These are phyloP conservation scores for Stenogyne calaminthoides DNA, from an alignment of 305 asterid genomes.

Conservation along the genomic window DNA sequence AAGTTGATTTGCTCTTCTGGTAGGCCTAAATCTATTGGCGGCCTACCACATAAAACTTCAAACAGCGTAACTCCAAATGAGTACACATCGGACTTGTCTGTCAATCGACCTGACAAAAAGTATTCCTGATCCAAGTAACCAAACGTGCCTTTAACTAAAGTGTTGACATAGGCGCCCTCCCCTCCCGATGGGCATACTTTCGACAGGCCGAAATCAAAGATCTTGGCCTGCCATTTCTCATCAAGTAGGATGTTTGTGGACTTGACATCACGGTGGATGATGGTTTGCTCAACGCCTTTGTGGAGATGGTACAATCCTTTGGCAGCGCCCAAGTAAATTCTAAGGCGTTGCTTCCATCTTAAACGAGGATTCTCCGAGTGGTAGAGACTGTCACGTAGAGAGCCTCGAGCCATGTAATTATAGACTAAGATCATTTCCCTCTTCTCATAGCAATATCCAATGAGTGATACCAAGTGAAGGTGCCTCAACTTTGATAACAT, in stretches of 20 bases:
- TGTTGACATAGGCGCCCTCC: too few relatives aligned
- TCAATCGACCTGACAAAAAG: not conserved
- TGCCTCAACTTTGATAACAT: constrained; percentile 55
- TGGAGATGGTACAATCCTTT: constrained; percentile 20
- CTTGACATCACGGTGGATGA: constrained; percentile 10
- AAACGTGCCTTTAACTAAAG: not conserved
- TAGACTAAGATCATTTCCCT: constrained; percentile 67
- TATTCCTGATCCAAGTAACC: not conserved
- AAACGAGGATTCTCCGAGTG: constrained; percentile 28
- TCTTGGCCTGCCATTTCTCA: not conserved
- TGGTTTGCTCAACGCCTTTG: not conserved
- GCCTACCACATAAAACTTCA: too few relatives aligned
- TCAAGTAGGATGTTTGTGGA: not conserved
- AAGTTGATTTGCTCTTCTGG: too few relatives aligned
- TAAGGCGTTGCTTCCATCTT: constrained; percentile 17
- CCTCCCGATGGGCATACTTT: not conserved
- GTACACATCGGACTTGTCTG: too few relatives aligned
- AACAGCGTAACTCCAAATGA: too few relatives aligned
- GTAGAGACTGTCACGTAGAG: constrained; percentile 53
- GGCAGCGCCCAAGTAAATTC: constrained; percentile 17
- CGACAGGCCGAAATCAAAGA: not conserved
- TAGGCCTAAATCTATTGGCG: too few relatives aligned
- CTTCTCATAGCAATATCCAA: constrained; percentile 56
- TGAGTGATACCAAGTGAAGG: constrained; percentile 54
- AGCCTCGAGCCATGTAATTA: constrained; percentile 62